Evolutionary conservation across 164 flowering plant genomes (phyloP).

Genomic region (Sextonia rubra): DNA sequence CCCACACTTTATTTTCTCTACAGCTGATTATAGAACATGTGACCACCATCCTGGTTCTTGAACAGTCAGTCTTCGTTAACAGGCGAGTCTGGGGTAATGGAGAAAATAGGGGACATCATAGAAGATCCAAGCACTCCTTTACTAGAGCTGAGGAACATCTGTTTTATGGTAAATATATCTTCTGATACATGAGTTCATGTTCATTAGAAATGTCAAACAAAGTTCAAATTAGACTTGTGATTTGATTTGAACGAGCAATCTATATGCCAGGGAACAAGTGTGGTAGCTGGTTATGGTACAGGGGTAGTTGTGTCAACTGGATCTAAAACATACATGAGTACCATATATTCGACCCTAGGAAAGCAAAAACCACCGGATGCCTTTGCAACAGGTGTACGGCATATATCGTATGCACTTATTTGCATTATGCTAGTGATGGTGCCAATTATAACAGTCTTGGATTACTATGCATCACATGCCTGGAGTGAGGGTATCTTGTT

Average conservation of each 20-base stretch:
- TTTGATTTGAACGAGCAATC: neutral
- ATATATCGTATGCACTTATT: slow-evolving; percentile 52
- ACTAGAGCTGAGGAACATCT: slow-evolving; percentile 68
- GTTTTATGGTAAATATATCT: slow-evolving; percentile 62
- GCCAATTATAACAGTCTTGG: slow-evolving; percentile 34
- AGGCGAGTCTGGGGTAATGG: slow-evolving; percentile 65
- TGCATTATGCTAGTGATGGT: slow-evolving; percentile 48
- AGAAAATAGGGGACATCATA: slow-evolving; percentile 56
- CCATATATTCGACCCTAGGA: slow-evolving; percentile 55
- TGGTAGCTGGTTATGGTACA: slow-evolving; percentile 67
- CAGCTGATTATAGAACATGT: slow-evolving; percentile 20
- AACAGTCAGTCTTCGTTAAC: slow-evolving; percentile 85
- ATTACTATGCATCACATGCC: slow-evolving; percentile 32
- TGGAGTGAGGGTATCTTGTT: slow-evolving; percentile 45
- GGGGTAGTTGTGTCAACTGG: slow-evolving; percentile 82
- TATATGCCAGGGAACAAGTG: slow-evolving; percentile 65
- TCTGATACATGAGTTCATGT: neutral
- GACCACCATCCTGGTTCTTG: slow-evolving; percentile 39
- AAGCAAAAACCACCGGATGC: slow-evolving; percentile 54
- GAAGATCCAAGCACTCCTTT: slow-evolving; percentile 60
- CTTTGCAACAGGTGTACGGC: slow-evolving; percentile 51
- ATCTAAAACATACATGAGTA: slow-evolving; percentile 71
- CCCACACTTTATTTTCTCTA: slow-evolving; percentile 9
- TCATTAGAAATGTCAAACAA: neutral
- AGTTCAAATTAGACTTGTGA: too few species aligned